These are phyloP conservation scores for Fusarium cicatricum DNA, from an alignment of 2,329 filamentous ascomycete species.

Conservation along the genomic window DNA sequence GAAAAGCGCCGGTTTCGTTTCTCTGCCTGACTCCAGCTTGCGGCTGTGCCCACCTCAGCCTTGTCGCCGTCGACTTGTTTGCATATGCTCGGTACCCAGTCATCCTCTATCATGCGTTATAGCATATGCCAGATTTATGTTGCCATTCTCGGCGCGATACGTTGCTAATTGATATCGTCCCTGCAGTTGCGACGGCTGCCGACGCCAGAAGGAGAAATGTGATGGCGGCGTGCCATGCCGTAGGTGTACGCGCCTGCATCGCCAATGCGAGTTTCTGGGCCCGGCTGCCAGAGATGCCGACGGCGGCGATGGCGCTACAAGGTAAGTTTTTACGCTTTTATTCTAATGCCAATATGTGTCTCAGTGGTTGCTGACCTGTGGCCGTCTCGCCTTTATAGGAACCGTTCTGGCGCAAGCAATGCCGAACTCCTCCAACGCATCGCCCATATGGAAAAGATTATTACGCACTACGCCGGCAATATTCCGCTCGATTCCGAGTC, in stretches of 20 bases:
- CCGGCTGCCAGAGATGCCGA: slow-evolving; percentile 44
- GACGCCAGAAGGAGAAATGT: slow-evolving; percentile 64
- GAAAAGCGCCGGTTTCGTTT: neutral
- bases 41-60: slow-evolving; percentile 6
- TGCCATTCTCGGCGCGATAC: neutral
- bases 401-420: slow-evolving; percentile 35
- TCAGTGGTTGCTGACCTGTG: slow-evolving; percentile 18
- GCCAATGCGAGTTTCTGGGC: slow-evolving; percentile 58
- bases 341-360: neutral
- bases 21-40: slow-evolving; percentile 5
- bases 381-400: slow-evolving; percentile 19
- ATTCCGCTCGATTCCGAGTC: slow-evolving; percentile 42
- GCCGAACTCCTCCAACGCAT: slow-evolving; percentile 40
- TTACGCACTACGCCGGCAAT: slow-evolving; percentile 57
- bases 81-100: neutral
- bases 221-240: slow-evolving; percentile 63
- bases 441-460: slow-evolving; percentile 55
- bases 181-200: slow-evolving; percentile 61
- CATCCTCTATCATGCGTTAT: neutral
- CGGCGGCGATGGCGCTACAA: slow-evolving; percentile 37
- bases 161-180: slow-evolving; percentile 15
- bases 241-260: slow-evolving; percentile 59
- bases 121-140: neutral
- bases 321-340: slow-evolving; percentile 18
- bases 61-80: neutral